Evolutionary conservation across 257 asterid genomes (phyloP).

Genomic region (Gynochthodes officinalis): DNA sequence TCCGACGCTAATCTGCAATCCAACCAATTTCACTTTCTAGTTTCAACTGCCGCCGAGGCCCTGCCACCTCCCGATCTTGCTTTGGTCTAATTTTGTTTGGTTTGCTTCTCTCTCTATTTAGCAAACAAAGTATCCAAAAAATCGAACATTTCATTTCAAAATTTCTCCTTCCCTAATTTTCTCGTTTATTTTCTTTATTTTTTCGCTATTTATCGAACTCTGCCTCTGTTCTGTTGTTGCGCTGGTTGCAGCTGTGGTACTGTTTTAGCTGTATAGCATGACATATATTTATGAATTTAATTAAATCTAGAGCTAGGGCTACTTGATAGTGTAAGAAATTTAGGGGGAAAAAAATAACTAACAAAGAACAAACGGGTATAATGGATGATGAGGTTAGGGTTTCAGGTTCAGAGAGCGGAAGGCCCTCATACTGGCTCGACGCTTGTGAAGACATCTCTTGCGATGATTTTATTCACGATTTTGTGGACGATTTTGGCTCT

Average conservation of each 20-base stretch:
- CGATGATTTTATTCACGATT: constrained; percentile 47
- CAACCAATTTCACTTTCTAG: background rate
- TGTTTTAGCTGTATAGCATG: constrained; percentile 3
- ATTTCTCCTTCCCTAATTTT: background rate
- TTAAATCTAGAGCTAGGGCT: background rate
- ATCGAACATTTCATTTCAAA: background rate
- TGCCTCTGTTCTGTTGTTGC: no score
- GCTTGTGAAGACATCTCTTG: constrained; percentile 80
- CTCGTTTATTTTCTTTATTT: background rate
- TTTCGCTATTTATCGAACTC: background rate
- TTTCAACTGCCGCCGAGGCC: background rate
- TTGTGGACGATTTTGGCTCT: constrained; percentile 52
- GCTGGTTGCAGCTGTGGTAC: background rate
- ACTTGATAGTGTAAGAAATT: background rate
- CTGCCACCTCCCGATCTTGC: background rate
- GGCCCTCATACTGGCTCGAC: constrained; percentile 84
- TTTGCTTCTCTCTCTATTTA: background rate
- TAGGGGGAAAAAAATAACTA: background rate
- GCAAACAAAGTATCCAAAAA: background rate
- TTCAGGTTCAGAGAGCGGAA: constrained; percentile 35
- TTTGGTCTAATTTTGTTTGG: background rate
- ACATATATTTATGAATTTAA: constrained; percentile 2
- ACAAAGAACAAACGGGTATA: background rate
- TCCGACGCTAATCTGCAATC: constrained; percentile 92
- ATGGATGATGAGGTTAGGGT: constrained; percentile 62